These are phyloP conservation scores for Ochromonas danica DNA, from an alignment of 108 stramenopile genomes.

Conservation along the genomic window DNA sequence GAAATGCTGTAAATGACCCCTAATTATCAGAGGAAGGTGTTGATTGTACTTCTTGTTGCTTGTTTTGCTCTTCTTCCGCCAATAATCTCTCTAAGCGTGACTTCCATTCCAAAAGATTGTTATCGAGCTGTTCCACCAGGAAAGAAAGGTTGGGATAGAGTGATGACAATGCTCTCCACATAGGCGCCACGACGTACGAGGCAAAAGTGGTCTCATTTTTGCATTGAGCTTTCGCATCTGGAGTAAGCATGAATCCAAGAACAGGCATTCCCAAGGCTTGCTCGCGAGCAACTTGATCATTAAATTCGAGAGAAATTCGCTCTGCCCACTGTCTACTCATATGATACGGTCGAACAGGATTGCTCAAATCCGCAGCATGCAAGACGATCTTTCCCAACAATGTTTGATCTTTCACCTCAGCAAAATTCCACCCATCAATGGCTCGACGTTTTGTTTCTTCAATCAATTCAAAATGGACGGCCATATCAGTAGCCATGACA, in stretches of 20 bases:
- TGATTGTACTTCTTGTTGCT: neutral
- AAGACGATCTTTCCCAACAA: conserved; percentile 33
- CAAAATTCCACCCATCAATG: conserved; percentile 13
- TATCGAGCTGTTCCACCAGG: conserved; percentile 1
- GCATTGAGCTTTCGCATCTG: neutral
- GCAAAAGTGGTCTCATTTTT: conserved; percentile 35
- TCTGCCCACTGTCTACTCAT: conserved; percentile 36
- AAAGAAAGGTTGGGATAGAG: neutral
- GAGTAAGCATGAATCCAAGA: conserved; percentile 35
- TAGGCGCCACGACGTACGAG: conserved; percentile 26
- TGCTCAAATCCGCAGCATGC: conserved; percentile 49
- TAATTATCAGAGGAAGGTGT: neutral
- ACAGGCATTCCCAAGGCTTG: conserved; percentile 37
- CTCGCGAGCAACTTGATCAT: conserved; percentile 44
- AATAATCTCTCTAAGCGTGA: neutral
- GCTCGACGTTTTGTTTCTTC: conserved; percentile 32
- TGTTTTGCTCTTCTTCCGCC: conserved; percentile 2
- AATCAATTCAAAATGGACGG: conserved; percentile 45
- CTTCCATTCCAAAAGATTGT: conserved; percentile 3
- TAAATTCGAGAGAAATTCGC: conserved; percentile 42
- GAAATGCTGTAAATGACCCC: neutral
- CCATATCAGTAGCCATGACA: conserved; percentile 50
- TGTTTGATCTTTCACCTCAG: conserved; percentile 6
- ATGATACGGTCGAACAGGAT: conserved; percentile 39
- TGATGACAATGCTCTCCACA: conserved; percentile 22